Conservation (phyloP, 2,329 filamentous ascomycete species). For the Sporothrix protearum region DNA sequence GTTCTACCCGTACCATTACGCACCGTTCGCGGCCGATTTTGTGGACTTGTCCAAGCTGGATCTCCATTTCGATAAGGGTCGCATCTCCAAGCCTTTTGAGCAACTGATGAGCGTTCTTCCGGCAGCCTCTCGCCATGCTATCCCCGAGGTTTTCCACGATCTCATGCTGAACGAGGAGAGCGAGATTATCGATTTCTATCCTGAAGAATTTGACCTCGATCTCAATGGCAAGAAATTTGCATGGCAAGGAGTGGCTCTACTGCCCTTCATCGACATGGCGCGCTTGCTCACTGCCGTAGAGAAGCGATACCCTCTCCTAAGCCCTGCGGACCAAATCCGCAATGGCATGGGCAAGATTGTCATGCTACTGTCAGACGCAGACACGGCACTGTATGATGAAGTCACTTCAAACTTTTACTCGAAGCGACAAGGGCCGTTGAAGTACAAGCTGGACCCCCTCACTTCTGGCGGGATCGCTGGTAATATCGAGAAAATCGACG, state of each 20-base stretch:
- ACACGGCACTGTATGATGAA: constrained; percentile 77
- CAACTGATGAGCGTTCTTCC: constrained; percentile 98
- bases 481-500: constrained; percentile 73
- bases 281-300: constrained; percentile 78
- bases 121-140: constrained; percentile 84
- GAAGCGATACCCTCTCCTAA: constrained; percentile 75
- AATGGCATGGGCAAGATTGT: constrained; percentile 79
- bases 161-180: constrained; percentile 87
- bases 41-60: constrained; percentile 74
- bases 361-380: constrained; percentile 76
- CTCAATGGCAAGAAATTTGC: constrained; percentile 97
- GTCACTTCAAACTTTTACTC: constrained; percentile 85
- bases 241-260: constrained; percentile 90
- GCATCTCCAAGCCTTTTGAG: constrained; percentile 86
- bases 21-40: constrained; percentile 95
- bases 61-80: constrained; percentile 77
- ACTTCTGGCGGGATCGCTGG: constrained; percentile 76
- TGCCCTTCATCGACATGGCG: constrained; percentile 94
- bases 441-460: constrained; percentile 69
- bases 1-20: constrained; percentile 99
- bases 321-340: constrained; percentile 69
- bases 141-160: constrained; percentile 82
- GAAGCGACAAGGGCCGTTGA: constrained; percentile 68
- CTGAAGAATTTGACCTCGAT: constrained; percentile 87
- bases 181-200: constrained; percentile 96